These are phyloP conservation scores for Tilletia horrida DNA, from an alignment of 1,284 basidiomycete species.

Conservation along the genomic window DNA sequence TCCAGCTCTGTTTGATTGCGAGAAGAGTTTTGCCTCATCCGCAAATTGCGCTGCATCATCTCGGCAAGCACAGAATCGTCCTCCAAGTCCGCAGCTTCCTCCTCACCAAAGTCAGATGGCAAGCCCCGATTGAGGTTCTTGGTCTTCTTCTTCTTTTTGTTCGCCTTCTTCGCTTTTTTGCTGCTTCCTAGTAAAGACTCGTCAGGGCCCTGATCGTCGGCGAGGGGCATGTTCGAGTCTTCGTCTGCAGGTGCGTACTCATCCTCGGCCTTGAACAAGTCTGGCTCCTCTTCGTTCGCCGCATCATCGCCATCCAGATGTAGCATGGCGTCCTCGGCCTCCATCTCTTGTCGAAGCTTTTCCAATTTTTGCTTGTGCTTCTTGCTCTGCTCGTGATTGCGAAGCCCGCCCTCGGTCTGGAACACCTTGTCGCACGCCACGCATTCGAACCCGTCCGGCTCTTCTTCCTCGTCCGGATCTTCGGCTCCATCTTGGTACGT, in stretches of 20 bases:
- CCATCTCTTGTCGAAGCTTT: constrained; percentile 69
- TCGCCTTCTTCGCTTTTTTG: constrained; percentile 34
- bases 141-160: constrained; percentile 46
- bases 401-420: constrained; percentile 87
- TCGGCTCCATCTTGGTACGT: constrained; percentile 1
- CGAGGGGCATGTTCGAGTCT: not conserved
- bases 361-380: constrained; percentile 72
- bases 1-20: constrained; percentile 15
- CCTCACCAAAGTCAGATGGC: not conserved
- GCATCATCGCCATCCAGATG: constrained; percentile 44
- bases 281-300: not conserved
- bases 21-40: constrained; percentile 20
- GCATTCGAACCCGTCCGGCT: constrained; percentile 71
- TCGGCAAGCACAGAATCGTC: constrained; percentile 19
- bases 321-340: constrained; percentile 70
- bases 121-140: constrained; percentile 36
- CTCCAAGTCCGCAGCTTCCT: constrained; percentile 11
- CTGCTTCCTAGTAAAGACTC: not conserved
- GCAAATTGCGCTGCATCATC: constrained; percentile 24
- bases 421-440: constrained; percentile 92
- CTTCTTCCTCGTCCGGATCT: constrained; percentile 21
- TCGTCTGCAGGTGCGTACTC: not conserved
- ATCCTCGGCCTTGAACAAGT: not conserved
- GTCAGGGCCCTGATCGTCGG: not conserved
- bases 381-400: constrained; percentile 91